Percentiles rank a stretch among this genome's conserved stretches.
Conservation (phyloP, 1,284 basidiomycete species). For the Puccinia novopanici region DNA sequence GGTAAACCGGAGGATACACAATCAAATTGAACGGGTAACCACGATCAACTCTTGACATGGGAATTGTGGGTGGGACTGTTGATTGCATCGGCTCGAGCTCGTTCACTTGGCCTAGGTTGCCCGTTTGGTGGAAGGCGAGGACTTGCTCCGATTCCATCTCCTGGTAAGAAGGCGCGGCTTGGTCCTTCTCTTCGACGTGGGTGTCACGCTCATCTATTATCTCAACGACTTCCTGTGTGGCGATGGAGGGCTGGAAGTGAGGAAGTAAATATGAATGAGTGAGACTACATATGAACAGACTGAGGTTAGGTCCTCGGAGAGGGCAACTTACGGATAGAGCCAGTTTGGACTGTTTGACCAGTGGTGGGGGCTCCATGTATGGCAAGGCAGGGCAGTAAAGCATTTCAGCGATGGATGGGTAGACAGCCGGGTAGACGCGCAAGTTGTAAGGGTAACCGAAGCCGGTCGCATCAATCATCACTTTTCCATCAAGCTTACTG, state of each 20-base stretch:
- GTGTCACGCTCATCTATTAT: neutral
- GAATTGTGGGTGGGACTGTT: neutral
- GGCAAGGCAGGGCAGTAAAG: slow-evolving; percentile 16
- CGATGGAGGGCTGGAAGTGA: neutral
- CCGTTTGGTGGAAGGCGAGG: neutral
- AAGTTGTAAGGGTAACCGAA: slow-evolving; percentile 42
- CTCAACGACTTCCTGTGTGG: slow-evolving; percentile 6
- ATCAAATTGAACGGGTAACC: slow-evolving; percentile 21
- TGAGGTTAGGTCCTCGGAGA: neutral
- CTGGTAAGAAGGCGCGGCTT: neutral
- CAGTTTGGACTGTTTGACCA: neutral
- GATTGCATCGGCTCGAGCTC: neutral
- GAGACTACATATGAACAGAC: too few relatives aligned
- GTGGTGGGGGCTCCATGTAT: neutral
- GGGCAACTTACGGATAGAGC: neutral
- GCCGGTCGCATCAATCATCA: neutral
- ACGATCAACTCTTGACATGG: neutral
- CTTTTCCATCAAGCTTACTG: neutral
- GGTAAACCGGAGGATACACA: slow-evolving; percentile 12
- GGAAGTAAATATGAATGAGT: too few relatives aligned
- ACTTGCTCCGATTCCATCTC: neutral
- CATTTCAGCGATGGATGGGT: slow-evolving; percentile 23
- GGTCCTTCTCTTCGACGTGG: neutral
- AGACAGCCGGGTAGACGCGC: slow-evolving; percentile 34
- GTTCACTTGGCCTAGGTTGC: too few relatives aligned